A percentile compares a stretch with the other conserved stretches of the same genome.
These are phyloP conservation scores for Microcos paniculata DNA, from an alignment of 345 rosid species.

Conservation along the genomic window DNA sequence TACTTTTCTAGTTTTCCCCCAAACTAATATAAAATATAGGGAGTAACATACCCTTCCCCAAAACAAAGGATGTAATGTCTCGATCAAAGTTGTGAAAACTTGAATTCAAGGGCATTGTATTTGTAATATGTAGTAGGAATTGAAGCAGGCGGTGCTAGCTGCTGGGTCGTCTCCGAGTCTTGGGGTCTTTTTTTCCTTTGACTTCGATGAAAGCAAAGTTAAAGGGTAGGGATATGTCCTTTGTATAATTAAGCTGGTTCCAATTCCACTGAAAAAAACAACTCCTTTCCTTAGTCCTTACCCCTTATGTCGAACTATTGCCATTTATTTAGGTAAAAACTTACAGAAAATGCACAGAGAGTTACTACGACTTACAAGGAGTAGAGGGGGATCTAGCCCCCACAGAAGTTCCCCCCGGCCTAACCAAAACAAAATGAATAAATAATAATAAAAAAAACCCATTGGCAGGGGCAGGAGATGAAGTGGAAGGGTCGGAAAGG, in stretches of 20 bases:
- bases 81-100: neutral
- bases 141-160: neutral
- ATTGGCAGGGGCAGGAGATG: neutral
- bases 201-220: neutral
- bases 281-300: too few species aligned
- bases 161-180: neutral
- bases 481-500: constrained; percentile 4
- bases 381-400: neutral
- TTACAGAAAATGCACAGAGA: neutral
- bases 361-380: too few species aligned
- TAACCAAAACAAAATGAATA: too few species aligned
- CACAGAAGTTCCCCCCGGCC: too few species aligned
- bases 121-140: neutral
- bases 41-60: neutral
- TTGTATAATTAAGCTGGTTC: neutral
- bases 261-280: neutral
- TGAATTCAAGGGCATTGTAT: neutral
- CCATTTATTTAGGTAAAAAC: neutral
- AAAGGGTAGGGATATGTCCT: neutral
- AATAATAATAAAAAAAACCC: neutral
- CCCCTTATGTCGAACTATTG: neutral
- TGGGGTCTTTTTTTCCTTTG: neutral
- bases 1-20: too few species aligned
- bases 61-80: neutral
- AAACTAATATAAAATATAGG: too few species aligned